A percentile compares a stretch with the other conserved stretches of the same genome.
phyloP scores from a whole-genome alignment of 2,329 filamentous ascomycete genomes.

The Fusarium abutilonis region DNA sequence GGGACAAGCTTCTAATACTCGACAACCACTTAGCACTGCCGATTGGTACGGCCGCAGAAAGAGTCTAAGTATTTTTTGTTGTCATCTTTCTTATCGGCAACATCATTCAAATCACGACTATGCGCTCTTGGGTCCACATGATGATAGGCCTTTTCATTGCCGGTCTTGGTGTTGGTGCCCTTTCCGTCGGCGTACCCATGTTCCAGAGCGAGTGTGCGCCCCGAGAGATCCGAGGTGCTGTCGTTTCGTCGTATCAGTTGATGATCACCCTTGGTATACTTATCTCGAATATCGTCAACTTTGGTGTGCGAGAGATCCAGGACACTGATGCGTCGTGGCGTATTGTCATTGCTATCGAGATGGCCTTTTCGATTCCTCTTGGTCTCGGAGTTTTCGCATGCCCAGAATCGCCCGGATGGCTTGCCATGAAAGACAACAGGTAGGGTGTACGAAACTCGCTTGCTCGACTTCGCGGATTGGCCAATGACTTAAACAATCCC shows the following conservation, averaged over 20 bases:
- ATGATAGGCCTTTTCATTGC: constrained; percentile 59
- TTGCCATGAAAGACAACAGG: constrained; percentile 58
- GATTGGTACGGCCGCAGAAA: constrained; percentile 66
- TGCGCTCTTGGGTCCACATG: constrained; percentile 68
- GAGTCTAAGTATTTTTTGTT: constrained; percentile 62
- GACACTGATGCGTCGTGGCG: constrained; percentile 63
- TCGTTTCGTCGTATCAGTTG: constrained; percentile 73
- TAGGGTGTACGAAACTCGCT: constrained; percentile 59
- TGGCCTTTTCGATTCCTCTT: constrained; percentile 60
- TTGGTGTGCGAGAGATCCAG: constrained; percentile 56
- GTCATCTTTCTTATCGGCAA: constrained; percentile 70
- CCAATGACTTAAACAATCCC: constrained; percentile 54
- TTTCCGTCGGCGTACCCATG: constrained; percentile 72
- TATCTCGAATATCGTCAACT: constrained; percentile 63
- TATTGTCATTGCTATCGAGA: constrained; percentile 66
- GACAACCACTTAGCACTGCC: constrained; percentile 51
- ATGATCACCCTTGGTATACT: constrained; percentile 77
- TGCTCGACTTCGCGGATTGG: constrained; percentile 60
- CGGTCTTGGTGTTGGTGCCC: constrained; percentile 64
- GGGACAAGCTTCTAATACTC: background rate
- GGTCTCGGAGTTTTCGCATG: constrained; percentile 61
- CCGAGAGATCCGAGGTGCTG: constrained; percentile 67
- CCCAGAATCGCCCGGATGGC: constrained; percentile 65
- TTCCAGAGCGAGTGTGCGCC: constrained; percentile 72
- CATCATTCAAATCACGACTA: constrained; percentile 70